Conservation (phyloP, 1,139 yeast genomes). For the Diutina mesorugosa region DNA sequence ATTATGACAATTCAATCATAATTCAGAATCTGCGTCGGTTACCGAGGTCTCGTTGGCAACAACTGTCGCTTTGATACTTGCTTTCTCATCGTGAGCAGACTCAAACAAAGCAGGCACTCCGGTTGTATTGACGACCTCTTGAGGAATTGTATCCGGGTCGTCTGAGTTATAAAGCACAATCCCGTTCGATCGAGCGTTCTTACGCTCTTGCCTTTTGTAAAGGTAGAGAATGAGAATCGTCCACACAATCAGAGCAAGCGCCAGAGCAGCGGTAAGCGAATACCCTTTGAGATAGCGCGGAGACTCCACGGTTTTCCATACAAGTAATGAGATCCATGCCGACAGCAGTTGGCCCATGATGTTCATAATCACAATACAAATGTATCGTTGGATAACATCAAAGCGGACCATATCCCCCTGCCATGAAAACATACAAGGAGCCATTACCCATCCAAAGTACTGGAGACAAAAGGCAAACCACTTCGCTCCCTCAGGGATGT, state of each 20-base stretch:
- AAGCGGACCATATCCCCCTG: constrained; percentile 30
- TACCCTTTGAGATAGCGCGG: constrained; percentile 10
- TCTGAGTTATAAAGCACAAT: constrained; percentile 33
- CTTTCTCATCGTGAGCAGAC: no score
- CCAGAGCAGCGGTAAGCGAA: constrained; percentile 5
- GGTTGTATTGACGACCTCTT: neutral
- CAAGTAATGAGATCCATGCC: constrained; percentile 10
- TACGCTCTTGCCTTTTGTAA: constrained; percentile 46
- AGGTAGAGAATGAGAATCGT: constrained; percentile 31
- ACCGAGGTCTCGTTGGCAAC: no score
- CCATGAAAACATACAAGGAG: constrained; percentile 35
- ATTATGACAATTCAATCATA: no score
- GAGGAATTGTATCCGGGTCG: constrained; percentile 3
- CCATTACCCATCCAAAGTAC: constrained; percentile 38
- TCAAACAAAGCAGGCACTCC: no score
- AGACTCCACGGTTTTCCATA: constrained; percentile 12
- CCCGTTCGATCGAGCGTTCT: constrained; percentile 38
- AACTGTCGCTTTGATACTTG: no score
- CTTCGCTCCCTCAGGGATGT: constrained; percentile 8
- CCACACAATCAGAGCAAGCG: neutral
- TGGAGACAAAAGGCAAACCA: constrained; percentile 12
- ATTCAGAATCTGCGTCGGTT: no score
- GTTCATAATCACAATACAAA: constrained; percentile 10
- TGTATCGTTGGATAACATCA: constrained; percentile 25
- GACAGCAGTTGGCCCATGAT: constrained; percentile 11